Base-by-base conservation (phyloP, 2,329 filamentous ascomycete species). In the Arthrobotrys entomopaga region DNA sequence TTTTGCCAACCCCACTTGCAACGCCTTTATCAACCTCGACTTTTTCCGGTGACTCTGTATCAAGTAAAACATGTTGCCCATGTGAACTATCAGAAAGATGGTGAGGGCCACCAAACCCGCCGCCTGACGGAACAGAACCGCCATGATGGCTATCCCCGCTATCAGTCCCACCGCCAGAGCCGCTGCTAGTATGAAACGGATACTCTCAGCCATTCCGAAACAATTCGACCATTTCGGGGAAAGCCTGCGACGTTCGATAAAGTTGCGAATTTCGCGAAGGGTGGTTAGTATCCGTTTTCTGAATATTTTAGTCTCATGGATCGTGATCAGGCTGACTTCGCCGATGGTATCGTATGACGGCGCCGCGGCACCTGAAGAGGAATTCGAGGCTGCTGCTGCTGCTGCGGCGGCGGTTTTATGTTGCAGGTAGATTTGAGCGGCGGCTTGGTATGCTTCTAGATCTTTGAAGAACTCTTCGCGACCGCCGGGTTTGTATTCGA, bases 381-480 rank as follows among this genome's bases (percentile, higher is more conserved):
- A 3, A 10, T 34, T 34, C n/a, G 64, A 34, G 2, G 56, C 1
- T 0, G 49, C 15, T 24, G 64, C 46, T 0, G 56, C 1, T 0
- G 49, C 15, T 3, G 57, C 38, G 24, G 22, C 3, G 24, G n/a
- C 42, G 20, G 22, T 26, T 22, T 24, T 19, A 49, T 73, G 67
- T 34, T 65, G 53, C 1, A 61, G 46, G 42, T 73, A 61, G 26
- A 73, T 73, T 22, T 73, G 46, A 7, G 67, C 67, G 34, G 67
- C 67, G 48, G 54, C 67, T 57, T 73, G 67, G 56, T 73, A 73
- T 8, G 60, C 67, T 24, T 60, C 60, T 8, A 73, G 48, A 46
- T 73, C 67, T 52, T 49, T 65, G 48, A 65, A 73, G 50, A 73
- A 73, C 22, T 73, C 67, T 15, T 73, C 67, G 43, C 67, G 67